Evolutionary conservation across 2,329 filamentous ascomycete genomes (phyloP).

Genomic region (Aspergillus caelatus): DNA sequence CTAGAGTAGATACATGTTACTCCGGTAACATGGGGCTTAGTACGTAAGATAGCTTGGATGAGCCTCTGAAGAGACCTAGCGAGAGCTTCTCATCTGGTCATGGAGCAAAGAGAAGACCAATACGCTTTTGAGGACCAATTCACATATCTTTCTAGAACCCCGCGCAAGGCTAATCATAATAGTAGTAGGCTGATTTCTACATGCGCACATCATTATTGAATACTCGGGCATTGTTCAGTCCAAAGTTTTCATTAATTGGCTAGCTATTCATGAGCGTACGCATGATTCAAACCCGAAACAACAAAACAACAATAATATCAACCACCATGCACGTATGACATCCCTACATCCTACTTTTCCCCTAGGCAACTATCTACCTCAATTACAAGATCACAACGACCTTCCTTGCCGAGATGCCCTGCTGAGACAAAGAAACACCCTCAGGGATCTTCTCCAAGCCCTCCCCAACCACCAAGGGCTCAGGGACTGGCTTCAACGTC

Average conservation of each 20-base stretch:
- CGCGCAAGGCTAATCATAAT: too few species aligned
- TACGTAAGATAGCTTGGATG: too few species aligned
- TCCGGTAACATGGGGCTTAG: not conserved
- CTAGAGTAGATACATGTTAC: not conserved
- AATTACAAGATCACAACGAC: constrained; percentile 30
- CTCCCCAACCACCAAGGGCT: constrained; percentile 41
- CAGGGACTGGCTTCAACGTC: constrained; percentile 33
- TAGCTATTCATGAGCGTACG: not conserved
- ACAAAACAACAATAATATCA: not conserved
- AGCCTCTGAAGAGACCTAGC: not conserved
- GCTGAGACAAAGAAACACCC: constrained; percentile 39
- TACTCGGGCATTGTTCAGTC: too few species aligned
- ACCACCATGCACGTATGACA: not conserved
- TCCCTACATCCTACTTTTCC: not conserved
- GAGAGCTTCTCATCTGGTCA: not conserved
- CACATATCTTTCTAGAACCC: too few species aligned
- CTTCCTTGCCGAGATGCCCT: constrained; percentile 45
- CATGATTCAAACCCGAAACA: not conserved
- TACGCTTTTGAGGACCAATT: too few species aligned
- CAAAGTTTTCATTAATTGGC: too few species aligned
- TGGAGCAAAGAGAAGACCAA: not conserved
- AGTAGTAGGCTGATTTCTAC: too few species aligned
- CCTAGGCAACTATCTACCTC: not conserved
- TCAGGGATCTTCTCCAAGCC: constrained; percentile 41
- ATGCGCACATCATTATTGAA: too few species aligned